Conservation (phyloP, 2,329 filamentous ascomycete species). For the Penicillium concentricum region DNA sequence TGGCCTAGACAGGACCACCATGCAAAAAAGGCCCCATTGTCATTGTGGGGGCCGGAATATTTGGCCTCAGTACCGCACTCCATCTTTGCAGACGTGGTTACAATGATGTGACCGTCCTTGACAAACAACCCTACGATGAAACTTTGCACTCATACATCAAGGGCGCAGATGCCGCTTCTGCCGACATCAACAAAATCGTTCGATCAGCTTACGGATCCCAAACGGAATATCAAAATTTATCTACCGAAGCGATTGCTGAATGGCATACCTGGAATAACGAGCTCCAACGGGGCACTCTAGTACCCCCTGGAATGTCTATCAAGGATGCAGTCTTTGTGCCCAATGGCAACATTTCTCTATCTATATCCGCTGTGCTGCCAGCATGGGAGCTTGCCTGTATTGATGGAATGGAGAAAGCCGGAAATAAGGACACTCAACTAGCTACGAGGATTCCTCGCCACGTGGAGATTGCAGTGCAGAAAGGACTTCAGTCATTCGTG, state of each 20-base stretch:
- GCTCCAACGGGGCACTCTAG: no score
- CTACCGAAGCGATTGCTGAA: conserved; percentile 40
- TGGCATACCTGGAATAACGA: no score
- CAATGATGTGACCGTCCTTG: conserved; percentile 49
- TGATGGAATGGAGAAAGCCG: no score
- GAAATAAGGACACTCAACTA: not conserved
- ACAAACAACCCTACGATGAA: conserved; percentile 47
- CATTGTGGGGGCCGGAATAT: conserved; percentile 46
- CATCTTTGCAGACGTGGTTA: conserved; percentile 49
- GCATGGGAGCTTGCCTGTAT: no score
- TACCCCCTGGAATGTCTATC: no score
- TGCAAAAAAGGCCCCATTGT: conserved; percentile 28
- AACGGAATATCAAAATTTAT: conserved; percentile 49
- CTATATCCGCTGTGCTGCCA: no score
- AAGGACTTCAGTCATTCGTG: no score
- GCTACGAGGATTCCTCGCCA: no score
- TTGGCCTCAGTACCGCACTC: conserved; percentile 46
- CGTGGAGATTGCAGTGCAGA: no score
- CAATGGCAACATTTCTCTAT: no score
- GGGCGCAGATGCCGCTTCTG: conserved; percentile 48
- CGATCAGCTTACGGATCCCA: conserved; percentile 45
- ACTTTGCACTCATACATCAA: conserved; percentile 32
- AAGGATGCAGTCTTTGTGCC: no score
- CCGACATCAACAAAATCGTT: conserved; percentile 50
- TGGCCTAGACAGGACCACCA: no score